Base-by-base conservation (phyloP, 331 rosid species). In the Stylosanthes scabra region DNA sequence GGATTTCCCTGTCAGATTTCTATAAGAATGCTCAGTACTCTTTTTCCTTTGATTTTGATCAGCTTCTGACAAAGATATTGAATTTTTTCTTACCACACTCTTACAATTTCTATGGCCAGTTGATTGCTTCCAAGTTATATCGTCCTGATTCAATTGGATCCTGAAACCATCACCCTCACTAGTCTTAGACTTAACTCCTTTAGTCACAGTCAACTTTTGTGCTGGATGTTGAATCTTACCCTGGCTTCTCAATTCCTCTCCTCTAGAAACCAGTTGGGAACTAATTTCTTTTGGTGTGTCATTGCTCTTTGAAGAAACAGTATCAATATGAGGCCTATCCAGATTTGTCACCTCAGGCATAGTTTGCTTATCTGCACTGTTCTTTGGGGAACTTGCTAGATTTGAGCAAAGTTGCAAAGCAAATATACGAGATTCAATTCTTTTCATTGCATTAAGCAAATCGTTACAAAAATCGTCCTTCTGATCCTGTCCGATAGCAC, bases 351-450 rank as follows among this genome's bases (percentile, higher is more conserved):
- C 39, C 61, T 62, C 39, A 6, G 51, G 12, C 45, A 50, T 69
- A 70, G 62, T 71, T 71, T 34, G 72, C 15, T 46, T 42, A 57
- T 70, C 46, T 65, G 67, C 66, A 50, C 50, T 42, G 14, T 52
- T 77, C 66, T 69, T 71, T 31, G 66, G 44, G 49, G 80, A 74
- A 34, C 52, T 25, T 7, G 1, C 47, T 59, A 72, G 44, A 49
- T 63, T 72, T 6, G 85, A 74, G 76, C 70, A 82, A 82, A 71
- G 77, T 70, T 91, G 84, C 80, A 84, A 55, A 69, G 90, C 83
- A 78, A 83, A 52, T 71, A 91, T 82, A 58, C 79, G 83, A 37
- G 79, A 84, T 67, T 89, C 93, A 41, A 89, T 84, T 82, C 81
- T 79, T 61, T 83, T 75, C 37, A 91, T 80, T 60, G 86, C 72